Conservation (phyloP, 805 yeast species). For the Kuraishia piskuri region DNA sequence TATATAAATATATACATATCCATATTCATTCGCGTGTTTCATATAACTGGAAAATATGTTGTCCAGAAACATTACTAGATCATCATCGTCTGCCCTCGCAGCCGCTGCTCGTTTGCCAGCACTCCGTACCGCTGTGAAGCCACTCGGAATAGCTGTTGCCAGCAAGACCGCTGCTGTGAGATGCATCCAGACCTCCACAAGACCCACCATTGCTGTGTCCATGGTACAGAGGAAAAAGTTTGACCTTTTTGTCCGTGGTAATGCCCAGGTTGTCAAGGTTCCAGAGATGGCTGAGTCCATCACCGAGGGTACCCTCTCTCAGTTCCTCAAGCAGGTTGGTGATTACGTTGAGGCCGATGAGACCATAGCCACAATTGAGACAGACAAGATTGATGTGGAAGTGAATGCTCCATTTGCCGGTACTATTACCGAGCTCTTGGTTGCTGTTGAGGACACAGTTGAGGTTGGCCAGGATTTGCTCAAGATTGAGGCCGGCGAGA, state of each 20-base stretch:
- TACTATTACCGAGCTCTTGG: conserved; percentile 77
- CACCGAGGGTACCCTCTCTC: conserved; percentile 87
- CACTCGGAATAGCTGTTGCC: background rate
- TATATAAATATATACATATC: too few relatives aligned
- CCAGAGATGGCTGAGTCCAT: conserved; percentile 99
- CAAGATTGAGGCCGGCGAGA: conserved; percentile 73
- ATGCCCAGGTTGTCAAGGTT: conserved; percentile 59
- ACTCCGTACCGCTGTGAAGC: background rate
- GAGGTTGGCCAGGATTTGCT: conserved; percentile 91
- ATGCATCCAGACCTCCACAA: conserved; percentile 1
- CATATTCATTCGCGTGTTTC: background rate
- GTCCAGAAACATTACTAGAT: background rate
- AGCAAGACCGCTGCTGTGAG: conserved; percentile 1
- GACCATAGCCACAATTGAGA: conserved; percentile 92
- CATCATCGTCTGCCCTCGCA: background rate
- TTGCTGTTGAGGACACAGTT: conserved; percentile 83
- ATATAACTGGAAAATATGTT: background rate
- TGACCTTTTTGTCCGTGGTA: conserved; percentile 14
- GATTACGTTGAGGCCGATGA: conserved; percentile 84
- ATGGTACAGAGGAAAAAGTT: background rate
- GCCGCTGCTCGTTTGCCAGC: background rate
- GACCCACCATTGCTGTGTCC: background rate
- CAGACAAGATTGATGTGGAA: conserved; percentile 96
- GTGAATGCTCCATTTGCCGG: conserved; percentile 93
- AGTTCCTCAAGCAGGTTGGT: conserved; percentile 67